Base-by-base conservation (phyloP, 305 asterid genomes). In the Fraxinus sp. region DNA sequence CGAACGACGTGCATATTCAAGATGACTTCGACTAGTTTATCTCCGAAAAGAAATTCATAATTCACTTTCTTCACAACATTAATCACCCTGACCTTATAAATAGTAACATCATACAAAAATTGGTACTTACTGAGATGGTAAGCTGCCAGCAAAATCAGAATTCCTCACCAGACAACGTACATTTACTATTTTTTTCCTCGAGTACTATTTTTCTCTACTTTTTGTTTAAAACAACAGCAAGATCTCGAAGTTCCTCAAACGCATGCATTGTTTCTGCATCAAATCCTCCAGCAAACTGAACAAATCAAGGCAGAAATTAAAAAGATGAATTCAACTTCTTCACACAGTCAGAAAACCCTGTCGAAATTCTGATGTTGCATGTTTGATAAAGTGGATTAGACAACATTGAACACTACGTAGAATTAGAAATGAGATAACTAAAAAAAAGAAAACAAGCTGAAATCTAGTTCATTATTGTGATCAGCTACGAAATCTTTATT, bases 251-350 rank as follows among this genome's bases (percentile, higher is more conserved):
- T 88, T 93, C 98, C 92, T 95, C 98, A 75, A 95, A 95, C n/a
- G 98, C 97, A 52, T 90, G 94, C 98, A 95, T 95, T 2, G 98
- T 95, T 85, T 95, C 98, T 3, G 95, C 92, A 87, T 95, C 98
- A 87, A 95, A 95, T 62, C 98, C 98, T 89, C 98, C 98, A 11
- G 98, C 98, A 88, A 95, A 95, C 98, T 95, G 98, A 89, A 82
- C 77, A 76, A 75, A 64, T 77, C 18, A 16, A 28, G 39, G 13
- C 11, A 30, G 18, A 32, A 39, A 4, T 6, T 30, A 33, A 76
- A 59, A 37, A 72, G 55, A 55, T 20, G n/a, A 20, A 8, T 46
- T 68, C n/a, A 52, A 70, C 74, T 4, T 5, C 74, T 26, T 66
- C 13, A 26, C 16, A 62, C 72, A 62, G 7, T 9, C 13, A 62